Base-by-base conservation (phyloP, 495 filamentous ascomycete species). In the Trichocladium antarcticum region DNA sequence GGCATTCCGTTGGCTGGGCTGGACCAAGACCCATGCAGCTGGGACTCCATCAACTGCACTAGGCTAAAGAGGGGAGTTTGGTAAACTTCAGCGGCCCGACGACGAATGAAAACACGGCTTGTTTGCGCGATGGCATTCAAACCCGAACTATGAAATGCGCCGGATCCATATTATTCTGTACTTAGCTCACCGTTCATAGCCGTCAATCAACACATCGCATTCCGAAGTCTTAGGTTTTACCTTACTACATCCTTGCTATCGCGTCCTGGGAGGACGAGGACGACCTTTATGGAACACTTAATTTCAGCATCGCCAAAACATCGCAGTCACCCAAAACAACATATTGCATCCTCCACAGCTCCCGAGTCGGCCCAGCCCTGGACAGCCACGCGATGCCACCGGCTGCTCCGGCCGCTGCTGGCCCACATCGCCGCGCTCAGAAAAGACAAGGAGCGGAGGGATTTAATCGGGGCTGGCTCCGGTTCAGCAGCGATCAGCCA, bases 371-470 rank as follows among this genome's bases (percentile, higher is more conserved):
- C 56, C 5, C 54, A 57, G 43, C 65, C 70, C 24, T 81, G 78
- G 78, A 80, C 74, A 6, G 65, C 76, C 8, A 70, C 75, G 15
- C 58, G 75, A 49, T 81, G 78, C 42, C 68, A 76, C 45, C 70
- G 76, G 10, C 62, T 81, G 6, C 64, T 81, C 19, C 69, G 77
- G 24, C 75, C 75, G 14, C 58, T 81, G 20, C 61, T 74, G 17
- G 70, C 74, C 16, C 71, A 74, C 28, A 68, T 81, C 17, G 57
- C 70, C 48, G 67, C 73, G 8, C 59, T 80, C 12, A 69, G 68
- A 37, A 78, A 72, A 37, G 67, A 71, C 9, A 58, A 49, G 37
- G 51, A 46, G 32, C 47, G 54, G 7, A 49, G 32, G 10, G 16
- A 27, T 6, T 24, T 37, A 20, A 17, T 12, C 3, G 3, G 17